Percentiles rank a stretch among this genome's conserved stretches.
Evolutionary conservation across 805 yeast species (phyloP).

Genomic region (Cyberlindnera americana): DNA sequence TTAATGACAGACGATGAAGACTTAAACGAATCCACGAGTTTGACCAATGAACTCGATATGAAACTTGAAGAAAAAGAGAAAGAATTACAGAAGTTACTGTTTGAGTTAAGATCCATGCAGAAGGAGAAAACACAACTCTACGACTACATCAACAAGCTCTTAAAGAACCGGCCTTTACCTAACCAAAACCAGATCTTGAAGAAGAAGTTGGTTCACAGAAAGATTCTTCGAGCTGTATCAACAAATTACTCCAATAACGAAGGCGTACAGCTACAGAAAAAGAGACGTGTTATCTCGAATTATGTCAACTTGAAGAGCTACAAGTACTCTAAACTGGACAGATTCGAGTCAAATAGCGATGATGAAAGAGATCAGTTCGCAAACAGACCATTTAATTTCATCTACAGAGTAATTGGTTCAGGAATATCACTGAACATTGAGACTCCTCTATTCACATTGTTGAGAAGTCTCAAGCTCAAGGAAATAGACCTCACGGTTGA

Average conservation of each 20-base stretch:
- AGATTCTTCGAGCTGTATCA: slow-evolving; percentile 24
- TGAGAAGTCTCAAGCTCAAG: background rate
- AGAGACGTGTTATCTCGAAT: slow-evolving; percentile 17
- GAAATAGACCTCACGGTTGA: slow-evolving; percentile 8
- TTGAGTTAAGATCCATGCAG: slow-evolving; percentile 22
- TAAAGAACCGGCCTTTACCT: slow-evolving; percentile 17
- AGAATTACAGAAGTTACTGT: slow-evolving; percentile 10
- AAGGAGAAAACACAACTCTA: slow-evolving; percentile 27
- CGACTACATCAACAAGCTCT: slow-evolving; percentile 23
- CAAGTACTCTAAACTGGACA: no score
- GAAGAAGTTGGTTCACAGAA: slow-evolving; percentile 24
- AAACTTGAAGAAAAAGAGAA: slow-evolving; percentile 16
- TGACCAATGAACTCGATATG: slow-evolving; percentile 9
- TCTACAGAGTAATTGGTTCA: slow-evolving; percentile 4
- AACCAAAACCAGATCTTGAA: slow-evolving; percentile 25
- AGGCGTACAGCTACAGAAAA: background rate
- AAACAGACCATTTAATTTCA: background rate
- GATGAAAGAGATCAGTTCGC: slow-evolving; percentile 9
- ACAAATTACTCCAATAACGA: background rate
- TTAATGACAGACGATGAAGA: slow-evolving; percentile 8
- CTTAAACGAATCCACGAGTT: slow-evolving; percentile 4
- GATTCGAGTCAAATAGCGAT: no score
- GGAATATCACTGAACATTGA: background rate
- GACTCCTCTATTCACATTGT: slow-evolving; percentile 5
- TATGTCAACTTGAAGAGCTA: slow-evolving; percentile 16